Conservation (phyloP, 192 early-diverging fungal genomes). For the Entophlyctis luteolus region DNA sequence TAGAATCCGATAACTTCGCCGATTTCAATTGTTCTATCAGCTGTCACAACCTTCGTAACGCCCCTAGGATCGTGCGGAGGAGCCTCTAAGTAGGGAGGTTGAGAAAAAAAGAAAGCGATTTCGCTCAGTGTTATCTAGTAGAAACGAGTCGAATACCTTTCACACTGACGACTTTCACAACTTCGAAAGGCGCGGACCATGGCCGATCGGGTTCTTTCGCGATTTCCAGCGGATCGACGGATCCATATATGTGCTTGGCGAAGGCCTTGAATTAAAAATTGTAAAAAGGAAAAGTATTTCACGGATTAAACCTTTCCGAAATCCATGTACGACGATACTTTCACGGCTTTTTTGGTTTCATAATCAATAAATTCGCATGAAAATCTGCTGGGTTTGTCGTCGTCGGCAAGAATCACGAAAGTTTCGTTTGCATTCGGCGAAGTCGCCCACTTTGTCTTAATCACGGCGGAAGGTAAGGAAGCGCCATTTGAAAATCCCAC, state of each 20-base stretch:
- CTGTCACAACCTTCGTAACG: constrained; percentile 3
- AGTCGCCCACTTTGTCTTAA: neutral
- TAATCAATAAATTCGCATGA: neutral
- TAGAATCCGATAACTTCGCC: constrained; percentile 3
- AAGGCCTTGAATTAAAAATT: neutral
- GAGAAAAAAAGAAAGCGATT: neutral
- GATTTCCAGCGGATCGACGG: neutral
- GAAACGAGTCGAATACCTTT: neutral
- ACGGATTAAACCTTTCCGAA: neutral
- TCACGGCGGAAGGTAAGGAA: neutral
- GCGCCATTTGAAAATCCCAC: neutral
- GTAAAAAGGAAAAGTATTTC: neutral
- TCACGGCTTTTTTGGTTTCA: neutral
- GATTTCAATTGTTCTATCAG: neutral
- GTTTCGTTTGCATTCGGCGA: neutral
- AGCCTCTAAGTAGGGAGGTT: neutral
- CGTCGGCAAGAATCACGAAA: neutral
- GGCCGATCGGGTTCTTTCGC: neutral
- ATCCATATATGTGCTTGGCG: neutral
- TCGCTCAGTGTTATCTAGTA: neutral
- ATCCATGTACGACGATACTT: neutral
- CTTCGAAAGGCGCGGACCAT: neutral
- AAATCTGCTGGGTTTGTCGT: neutral
- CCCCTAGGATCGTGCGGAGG: neutral
- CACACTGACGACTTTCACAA: neutral